These are phyloP conservation scores for Ganoderma resinaceum DNA, from an alignment of 1,284 basidiomycete genomes.

Conservation along the genomic window DNA sequence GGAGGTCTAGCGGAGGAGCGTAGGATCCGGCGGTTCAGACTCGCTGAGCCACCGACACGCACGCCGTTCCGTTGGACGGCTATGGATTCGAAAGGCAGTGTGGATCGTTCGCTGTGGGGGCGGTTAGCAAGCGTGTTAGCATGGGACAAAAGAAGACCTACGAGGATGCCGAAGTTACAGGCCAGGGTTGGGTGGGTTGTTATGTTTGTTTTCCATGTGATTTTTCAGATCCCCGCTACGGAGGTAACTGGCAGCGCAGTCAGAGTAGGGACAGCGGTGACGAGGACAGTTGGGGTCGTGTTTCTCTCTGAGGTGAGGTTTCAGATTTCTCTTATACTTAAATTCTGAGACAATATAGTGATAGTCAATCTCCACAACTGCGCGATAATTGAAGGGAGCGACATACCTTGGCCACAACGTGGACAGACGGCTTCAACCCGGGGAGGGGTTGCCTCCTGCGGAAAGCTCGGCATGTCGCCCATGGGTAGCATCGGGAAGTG, in stretches of 20 bases:
- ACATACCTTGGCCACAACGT: background rate
- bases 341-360: background rate
- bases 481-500: too few relatives aligned
- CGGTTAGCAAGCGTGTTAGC: background rate
- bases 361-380: too few relatives aligned
- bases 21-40: constrained; percentile 4
- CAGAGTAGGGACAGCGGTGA: background rate
- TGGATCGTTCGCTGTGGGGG: background rate
- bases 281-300: background rate
- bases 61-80: constrained; percentile 5
- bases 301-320: background rate
- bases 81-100: constrained; percentile 5
- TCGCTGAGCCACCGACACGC: background rate
- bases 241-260: background rate
- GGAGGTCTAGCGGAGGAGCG: constrained; percentile 4
- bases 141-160: background rate
- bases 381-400: background rate
- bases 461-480: too few relatives aligned
- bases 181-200: background rate
- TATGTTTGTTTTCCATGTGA: background rate
- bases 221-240: background rate
- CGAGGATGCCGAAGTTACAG: background rate
- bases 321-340: background rate
- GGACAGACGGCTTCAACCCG: background rate
- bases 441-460: background rate